Percentiles rank a stretch among this genome's conserved stretches.
These are phyloP conservation scores for Entophlyctis luteolus DNA, from an alignment of 192 early-diverging fungal species.

Conservation along the genomic window DNA sequence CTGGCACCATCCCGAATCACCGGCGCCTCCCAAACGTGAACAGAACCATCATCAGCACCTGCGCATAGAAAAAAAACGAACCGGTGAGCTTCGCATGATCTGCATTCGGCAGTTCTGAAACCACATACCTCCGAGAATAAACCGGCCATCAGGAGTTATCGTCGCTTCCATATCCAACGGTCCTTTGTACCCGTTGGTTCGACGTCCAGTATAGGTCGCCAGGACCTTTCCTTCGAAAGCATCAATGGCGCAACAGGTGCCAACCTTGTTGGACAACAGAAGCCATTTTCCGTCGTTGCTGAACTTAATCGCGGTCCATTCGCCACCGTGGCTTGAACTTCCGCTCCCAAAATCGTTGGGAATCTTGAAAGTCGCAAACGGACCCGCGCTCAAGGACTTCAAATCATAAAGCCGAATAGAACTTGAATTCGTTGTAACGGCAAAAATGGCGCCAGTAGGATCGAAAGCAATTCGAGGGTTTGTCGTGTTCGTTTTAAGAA, in stretches of 20 bases:
- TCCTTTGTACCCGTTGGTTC: constrained; percentile 9
- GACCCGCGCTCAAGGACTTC: constrained; percentile 25
- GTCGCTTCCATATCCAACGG: constrained; percentile 51
- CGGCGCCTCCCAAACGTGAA: constrained; percentile 63
- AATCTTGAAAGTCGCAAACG: constrained; percentile 33
- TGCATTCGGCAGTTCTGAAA: too few species aligned
- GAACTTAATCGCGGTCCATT: constrained; percentile 67
- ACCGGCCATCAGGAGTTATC: constrained; percentile 73
- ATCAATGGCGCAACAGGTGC: constrained; percentile 64
- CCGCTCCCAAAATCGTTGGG: not conserved
- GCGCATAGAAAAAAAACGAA: not conserved
- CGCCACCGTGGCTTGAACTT: constrained; percentile 6
- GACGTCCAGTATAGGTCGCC: constrained; percentile 31
- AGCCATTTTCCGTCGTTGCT: constrained; percentile 72
- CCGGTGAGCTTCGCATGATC: constrained; percentile 6
- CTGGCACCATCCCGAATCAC: constrained; percentile 23
- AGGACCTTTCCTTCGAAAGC: constrained; percentile 54
- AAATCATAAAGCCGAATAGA: constrained; percentile 67
- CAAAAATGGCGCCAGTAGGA: constrained; percentile 75
- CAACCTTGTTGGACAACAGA: constrained; percentile 58
- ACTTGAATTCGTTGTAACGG: constrained; percentile 49
- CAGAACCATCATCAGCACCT: constrained; percentile 65
- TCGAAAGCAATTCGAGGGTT: constrained; percentile 64
- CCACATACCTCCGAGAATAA: constrained; percentile 60
- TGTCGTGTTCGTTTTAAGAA: not conserved